Evolutionary conservation across 31 red algal genomes (phyloP).

Genomic region (Bonnemaisonia californica): DNA sequence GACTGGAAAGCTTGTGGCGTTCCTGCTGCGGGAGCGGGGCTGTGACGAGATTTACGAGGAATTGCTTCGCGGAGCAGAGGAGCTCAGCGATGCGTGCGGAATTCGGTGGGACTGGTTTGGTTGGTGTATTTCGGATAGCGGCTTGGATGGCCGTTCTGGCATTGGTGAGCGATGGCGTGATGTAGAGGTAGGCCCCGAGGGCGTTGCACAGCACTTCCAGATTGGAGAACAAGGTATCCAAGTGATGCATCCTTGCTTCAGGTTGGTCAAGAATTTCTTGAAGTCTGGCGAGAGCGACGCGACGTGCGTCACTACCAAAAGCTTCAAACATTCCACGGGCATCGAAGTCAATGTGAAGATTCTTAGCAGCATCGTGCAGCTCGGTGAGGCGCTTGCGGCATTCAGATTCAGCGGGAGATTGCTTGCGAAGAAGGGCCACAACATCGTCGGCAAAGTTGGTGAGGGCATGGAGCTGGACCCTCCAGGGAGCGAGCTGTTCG

Average conservation of each 20-base stretch:
- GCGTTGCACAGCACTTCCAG: background rate
- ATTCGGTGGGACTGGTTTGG: background rate
- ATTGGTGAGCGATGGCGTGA: background rate
- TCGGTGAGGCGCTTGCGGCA: slow-evolving; percentile 23
- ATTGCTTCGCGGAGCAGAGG: background rate
- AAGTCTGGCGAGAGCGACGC: background rate
- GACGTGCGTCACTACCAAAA: slow-evolving; percentile 2
- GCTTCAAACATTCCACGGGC: slow-evolving; percentile 15
- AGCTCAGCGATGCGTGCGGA: background rate
- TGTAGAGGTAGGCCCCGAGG: background rate
- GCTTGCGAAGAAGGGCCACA: slow-evolving; percentile 20
- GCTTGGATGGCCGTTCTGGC: background rate
- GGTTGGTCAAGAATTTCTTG: background rate
- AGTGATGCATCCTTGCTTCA: background rate
- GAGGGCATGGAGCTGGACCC: background rate
- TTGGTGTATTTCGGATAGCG: background rate
- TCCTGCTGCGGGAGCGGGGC: background rate
- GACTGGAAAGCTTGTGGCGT: background rate
- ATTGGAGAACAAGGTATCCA: background rate
- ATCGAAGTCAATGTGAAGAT: slow-evolving; percentile 27
- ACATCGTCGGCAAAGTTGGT: slow-evolving; percentile 35
- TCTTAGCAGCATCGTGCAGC: slow-evolving; percentile 22
- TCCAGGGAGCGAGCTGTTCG: background rate
- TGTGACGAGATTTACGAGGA: background rate
- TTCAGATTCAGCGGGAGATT: slow-evolving; percentile 1